phyloP scores from a whole-genome alignment of 129 eudicot species.

The Tagetes erecta region DNA sequence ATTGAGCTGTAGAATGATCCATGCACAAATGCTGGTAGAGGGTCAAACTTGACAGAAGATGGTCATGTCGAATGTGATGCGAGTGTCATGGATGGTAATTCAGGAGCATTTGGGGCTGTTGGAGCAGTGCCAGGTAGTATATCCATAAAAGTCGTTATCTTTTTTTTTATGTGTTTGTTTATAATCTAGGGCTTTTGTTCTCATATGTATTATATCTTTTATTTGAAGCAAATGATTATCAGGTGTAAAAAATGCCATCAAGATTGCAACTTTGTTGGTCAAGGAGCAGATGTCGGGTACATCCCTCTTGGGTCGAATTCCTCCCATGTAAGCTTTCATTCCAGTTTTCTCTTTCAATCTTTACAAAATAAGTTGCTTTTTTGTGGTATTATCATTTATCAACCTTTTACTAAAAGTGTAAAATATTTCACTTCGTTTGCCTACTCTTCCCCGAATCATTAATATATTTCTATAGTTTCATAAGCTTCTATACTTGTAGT shows the following conservation, averaged over 20 bases:
- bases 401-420: neutral
- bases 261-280: slow-evolving; percentile 71
- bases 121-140: slow-evolving; percentile 99
- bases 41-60: slow-evolving; percentile 91
- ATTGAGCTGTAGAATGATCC: slow-evolving; percentile 79
- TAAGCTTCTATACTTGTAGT: neutral
- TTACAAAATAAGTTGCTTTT: neutral
- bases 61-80: slow-evolving; percentile 98
- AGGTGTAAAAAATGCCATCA: slow-evolving; percentile 90
- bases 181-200: slow-evolving; percentile 22
- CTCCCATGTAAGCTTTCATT: slow-evolving; percentile 68
- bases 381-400: neutral
- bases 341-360: neutral
- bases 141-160: neutral
- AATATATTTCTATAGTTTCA: neutral
- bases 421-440: neutral
- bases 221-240: slow-evolving; percentile 62
- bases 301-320: slow-evolving; percentile 80
- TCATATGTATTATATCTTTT: slow-evolving; percentile 41
- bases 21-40: slow-evolving; percentile 89
- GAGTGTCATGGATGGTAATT: slow-evolving; percentile 82
- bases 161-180: neutral
- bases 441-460: neutral
- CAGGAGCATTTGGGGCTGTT: slow-evolving; percentile 92
- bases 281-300: slow-evolving; percentile 79